Evolutionary conservation across 2,329 filamentous ascomycete species (phyloP).

Genomic region (Emergomyces orientalis): DNA sequence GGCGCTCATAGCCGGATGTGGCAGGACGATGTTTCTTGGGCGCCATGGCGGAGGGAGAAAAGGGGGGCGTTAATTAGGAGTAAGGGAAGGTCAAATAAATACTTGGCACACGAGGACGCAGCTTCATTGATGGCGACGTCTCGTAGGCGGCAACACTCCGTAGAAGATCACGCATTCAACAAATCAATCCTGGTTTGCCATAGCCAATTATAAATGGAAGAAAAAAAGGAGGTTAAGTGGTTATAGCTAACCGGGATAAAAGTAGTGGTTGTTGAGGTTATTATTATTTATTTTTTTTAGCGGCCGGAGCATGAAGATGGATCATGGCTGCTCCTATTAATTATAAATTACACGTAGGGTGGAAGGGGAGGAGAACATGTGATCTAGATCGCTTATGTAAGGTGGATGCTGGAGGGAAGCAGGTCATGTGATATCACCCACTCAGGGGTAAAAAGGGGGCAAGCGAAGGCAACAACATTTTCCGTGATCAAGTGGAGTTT

Average conservation of each 20-base stretch:
- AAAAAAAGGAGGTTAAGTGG: neutral
- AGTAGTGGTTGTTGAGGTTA: neutral
- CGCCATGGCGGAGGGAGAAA: slow-evolving; percentile 21
- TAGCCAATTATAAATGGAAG: neutral
- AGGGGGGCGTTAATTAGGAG: neutral
- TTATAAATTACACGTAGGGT: neutral
- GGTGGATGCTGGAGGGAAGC: neutral
- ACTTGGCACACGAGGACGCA: neutral
- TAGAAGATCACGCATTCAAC: neutral
- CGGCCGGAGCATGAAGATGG: neutral
- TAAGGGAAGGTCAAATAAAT: neutral
- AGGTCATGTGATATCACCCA: neutral
- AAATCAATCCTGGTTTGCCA: neutral
- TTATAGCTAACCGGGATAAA: too few species aligned
- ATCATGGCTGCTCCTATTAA: slow-evolving; percentile 1
- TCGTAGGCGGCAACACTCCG: neutral
- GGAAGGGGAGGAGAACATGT: neutral
- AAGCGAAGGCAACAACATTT: neutral
- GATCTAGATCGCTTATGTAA: slow-evolving; percentile 1
- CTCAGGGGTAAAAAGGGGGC: neutral
- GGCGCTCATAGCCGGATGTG: slow-evolving; percentile 74
- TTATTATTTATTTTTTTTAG: neutral
- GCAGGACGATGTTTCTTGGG: slow-evolving; percentile 50
- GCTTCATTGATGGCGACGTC: slow-evolving; percentile 3
- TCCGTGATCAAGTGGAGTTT: neutral